Evolutionary conservation across 208 protist species (phyloP), one percentile per base, ranked within the genome.

Genomic region (Trypanosoma conorhini): DNA sequence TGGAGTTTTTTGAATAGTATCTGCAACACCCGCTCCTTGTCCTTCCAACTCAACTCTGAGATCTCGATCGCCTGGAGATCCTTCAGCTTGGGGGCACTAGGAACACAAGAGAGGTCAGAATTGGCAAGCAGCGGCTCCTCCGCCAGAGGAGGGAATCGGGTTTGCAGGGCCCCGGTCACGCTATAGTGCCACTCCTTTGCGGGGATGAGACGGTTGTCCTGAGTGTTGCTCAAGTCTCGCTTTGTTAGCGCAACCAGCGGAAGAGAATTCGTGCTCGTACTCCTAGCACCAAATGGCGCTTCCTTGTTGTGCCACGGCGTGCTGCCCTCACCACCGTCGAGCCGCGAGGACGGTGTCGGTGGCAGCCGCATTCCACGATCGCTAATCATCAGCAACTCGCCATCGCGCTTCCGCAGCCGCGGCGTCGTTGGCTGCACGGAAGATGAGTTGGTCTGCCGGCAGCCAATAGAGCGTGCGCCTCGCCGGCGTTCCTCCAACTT

Each of bases 1-100:
- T 87, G 84, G 0, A 96, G 76, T 7, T 81, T 79, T 67, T 91
- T 88, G 58, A 96, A 96, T 1, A 97, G 84, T 22, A 84, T 62
- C 46, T 83, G 83, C 21, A 97, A 65, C 0, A 97, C 91, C 0
- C 92, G 86, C 77, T 97, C 94, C 81, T 96, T 97, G 30, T 97
- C 91, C 1, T 57, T 69, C 94, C 94, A 97, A 42, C 76, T 79
- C 15, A 97, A 69, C 22, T 90, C 70, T 3, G 71, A 67, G n/a
- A 97, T 88, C 31, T 97, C 88, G 22, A 94, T 75, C 3, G 68
- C 60, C 51, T 85, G 81, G 0, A 89, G 64, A 42, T 91, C 84
- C 56, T 82, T 80, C 70, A 85, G 68, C 21, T 78, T 85, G 0
- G 81, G 79, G 13, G 73, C 79, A 46, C 44, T 82, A 7, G 85